A percentile compares a stretch with the other conserved stretches of the same genome.
These are phyloP conservation scores for Nitzschia inconspicua DNA, from an alignment of 108 stramenopile genomes.

Conservation along the genomic window DNA sequence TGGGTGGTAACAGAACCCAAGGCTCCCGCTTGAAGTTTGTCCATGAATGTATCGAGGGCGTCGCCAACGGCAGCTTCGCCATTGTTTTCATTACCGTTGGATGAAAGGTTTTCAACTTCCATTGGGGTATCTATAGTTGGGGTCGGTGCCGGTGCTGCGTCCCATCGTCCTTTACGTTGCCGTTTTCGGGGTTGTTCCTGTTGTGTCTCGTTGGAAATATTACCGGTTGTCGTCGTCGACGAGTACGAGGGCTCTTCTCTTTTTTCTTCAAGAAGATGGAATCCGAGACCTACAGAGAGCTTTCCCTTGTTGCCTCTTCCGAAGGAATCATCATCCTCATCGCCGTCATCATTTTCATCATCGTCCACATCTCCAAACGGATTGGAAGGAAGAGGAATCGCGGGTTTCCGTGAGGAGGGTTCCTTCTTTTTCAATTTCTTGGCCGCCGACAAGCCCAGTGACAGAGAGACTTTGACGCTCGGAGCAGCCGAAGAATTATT, in stretches of 20 bases:
- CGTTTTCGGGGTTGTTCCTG: conserved; percentile 38
- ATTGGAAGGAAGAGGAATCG: conserved; percentile 8
- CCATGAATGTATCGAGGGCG: conserved; percentile 85
- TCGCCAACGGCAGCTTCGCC: conserved; percentile 35
- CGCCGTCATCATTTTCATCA: conserved; percentile 17
- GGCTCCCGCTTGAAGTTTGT: conserved; percentile 70
- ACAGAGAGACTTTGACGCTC: conserved; percentile 30
- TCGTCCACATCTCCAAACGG: conserved; percentile 28
- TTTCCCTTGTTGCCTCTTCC: conserved; percentile 1
- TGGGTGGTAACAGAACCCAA: conserved; percentile 45
- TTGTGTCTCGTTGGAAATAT: conserved; percentile 3
- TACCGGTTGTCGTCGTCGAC: conserved; percentile 9
- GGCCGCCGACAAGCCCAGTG: conserved; percentile 9
- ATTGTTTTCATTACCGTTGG: neutral
- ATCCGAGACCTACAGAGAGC: conserved; percentile 15
- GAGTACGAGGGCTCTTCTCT: no score
- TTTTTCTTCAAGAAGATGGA: conserved; percentile 18
- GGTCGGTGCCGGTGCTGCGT: conserved; percentile 10
- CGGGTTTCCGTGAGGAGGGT: conserved; percentile 1
- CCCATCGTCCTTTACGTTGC: conserved; percentile 55
- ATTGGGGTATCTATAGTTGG: neutral
- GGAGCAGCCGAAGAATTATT: conserved; percentile 6
- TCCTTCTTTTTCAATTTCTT: conserved; percentile 24
- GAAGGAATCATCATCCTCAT: conserved; percentile 14
- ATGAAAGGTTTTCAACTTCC: neutral